These are phyloP conservation scores for Macrotyloma uniflorum DNA, from an alignment of 306 rosid species.

Conservation along the genomic window DNA sequence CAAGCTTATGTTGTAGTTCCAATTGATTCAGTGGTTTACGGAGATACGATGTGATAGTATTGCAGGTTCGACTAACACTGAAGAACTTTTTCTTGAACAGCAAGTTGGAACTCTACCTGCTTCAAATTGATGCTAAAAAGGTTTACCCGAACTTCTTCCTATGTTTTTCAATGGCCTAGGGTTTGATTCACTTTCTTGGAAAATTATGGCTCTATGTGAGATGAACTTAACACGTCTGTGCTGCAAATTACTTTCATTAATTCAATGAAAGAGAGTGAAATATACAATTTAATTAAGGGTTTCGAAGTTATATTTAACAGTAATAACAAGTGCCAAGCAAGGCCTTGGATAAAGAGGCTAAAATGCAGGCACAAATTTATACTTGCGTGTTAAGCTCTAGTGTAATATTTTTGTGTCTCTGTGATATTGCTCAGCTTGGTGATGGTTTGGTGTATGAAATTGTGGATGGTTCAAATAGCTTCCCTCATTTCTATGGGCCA, in stretches of 20 bases:
- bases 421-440: constrained; percentile 65
- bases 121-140: constrained; percentile 81
- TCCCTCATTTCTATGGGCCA: constrained; percentile 91
- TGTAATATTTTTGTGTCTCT: not conserved
- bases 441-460: constrained; percentile 80
- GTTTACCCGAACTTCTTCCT: constrained; percentile 38
- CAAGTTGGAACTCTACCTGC: constrained; percentile 69
- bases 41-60: not conserved
- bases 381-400: not conserved
- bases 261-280: not conserved
- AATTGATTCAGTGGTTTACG: constrained; percentile 1
- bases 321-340: not conserved
- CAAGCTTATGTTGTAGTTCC: not conserved
- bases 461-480: constrained; percentile 70
- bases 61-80: constrained; percentile 71
- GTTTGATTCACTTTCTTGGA: not conserved
- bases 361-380: not conserved
- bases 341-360: too few relatives aligned
- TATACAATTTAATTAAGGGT: not conserved
- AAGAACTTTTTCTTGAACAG: constrained; percentile 64
- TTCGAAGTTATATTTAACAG: not conserved
- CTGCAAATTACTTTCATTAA: not conserved
- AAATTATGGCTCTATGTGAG: not conserved
- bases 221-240: too few relatives aligned
- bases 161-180: not conserved